These are phyloP conservation scores for Imleria badia DNA, from an alignment of 768 basidiomycete species.

Conservation along the genomic window DNA sequence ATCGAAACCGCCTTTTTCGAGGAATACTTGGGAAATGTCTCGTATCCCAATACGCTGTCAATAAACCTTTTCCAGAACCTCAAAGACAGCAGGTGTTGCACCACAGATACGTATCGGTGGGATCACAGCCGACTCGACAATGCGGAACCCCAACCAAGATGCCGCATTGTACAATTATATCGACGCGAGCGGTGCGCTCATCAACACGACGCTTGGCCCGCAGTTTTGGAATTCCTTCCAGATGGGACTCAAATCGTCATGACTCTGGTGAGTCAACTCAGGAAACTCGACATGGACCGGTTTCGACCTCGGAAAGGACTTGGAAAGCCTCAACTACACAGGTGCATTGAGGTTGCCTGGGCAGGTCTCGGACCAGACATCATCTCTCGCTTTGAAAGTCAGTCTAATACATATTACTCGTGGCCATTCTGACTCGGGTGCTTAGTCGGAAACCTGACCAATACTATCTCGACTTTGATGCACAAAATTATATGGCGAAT, in stretches of 20 bases:
- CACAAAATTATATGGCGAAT: constrained; percentile 42
- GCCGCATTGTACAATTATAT: constrained; percentile 39
- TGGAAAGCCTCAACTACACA: constrained; percentile 43
- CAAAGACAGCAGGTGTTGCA: constrained; percentile 43
- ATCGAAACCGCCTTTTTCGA: constrained; percentile 57
- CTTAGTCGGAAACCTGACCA: constrained; percentile 55
- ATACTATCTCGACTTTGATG: constrained; percentile 39
- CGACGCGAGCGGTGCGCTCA: constrained; percentile 41
- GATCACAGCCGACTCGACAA: constrained; percentile 54
- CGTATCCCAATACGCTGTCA: constrained; percentile 44
- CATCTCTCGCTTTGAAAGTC: constrained; percentile 48
- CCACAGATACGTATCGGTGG: constrained; percentile 52
- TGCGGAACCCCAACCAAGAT: constrained; percentile 43
- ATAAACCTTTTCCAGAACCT: constrained; percentile 46
- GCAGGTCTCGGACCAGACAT: constrained; percentile 37
- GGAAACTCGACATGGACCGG: not conserved
- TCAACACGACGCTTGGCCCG: constrained; percentile 52
- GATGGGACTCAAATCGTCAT: constrained; percentile 47
- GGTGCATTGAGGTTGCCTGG: constrained; percentile 43
- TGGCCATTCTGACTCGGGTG: not conserved
- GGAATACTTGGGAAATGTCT: constrained; percentile 46
- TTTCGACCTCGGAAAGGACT: constrained; percentile 33
- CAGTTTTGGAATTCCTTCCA: constrained; percentile 49
- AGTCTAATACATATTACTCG: not conserved
- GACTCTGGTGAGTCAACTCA: constrained; percentile 37